Conservation (phyloP, 1,284 basidiomycete genomes). For the Ceratobasidium sp. region DNA sequence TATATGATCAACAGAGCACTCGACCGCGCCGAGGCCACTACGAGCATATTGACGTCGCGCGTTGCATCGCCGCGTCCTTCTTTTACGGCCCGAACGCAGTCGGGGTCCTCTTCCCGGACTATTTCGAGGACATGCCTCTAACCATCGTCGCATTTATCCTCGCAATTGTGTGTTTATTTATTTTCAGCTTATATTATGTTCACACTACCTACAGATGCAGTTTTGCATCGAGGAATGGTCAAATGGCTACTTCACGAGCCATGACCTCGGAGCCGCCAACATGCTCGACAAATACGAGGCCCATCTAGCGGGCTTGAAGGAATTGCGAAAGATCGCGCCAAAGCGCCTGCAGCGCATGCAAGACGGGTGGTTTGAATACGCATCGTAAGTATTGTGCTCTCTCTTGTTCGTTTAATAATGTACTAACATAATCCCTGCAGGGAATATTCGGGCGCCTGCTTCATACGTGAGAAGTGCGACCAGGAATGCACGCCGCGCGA, state of each 20-base stretch:
- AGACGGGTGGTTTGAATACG: constrained; percentile 7
- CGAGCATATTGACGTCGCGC: background rate
- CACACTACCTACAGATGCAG: background rate
- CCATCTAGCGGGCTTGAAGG: constrained; percentile 8
- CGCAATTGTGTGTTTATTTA: constrained; percentile 7
- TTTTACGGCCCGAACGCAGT: constrained; percentile 18
- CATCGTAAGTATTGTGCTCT: background rate
- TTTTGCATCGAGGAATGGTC: constrained; percentile 30
- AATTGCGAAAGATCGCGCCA: background rate
- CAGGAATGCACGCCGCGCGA: background rate
- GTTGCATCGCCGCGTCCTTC: constrained; percentile 15
- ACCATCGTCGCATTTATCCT: constrained; percentile 21
- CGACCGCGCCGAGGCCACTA: constrained; percentile 8
- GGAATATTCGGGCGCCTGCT: background rate
- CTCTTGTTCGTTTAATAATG: background rate
- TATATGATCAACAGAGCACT: background rate
- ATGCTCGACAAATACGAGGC: constrained; percentile 26
- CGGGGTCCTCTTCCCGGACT: constrained; percentile 17
- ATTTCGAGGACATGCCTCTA: constrained; percentile 19
- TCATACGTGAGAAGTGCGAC: background rate
- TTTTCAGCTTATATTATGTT: background rate
- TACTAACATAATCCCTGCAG: background rate
- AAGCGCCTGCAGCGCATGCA: constrained; percentile 1
- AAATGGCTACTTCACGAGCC: constrained; percentile 4
- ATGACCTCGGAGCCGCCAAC: background rate